A percentile compares a stretch with the other conserved stretches of the same genome.
phyloP scores from a whole-genome alignment of 2,329 filamentous ascomycete species.

The Pseudocercospora eumusae region DNA sequence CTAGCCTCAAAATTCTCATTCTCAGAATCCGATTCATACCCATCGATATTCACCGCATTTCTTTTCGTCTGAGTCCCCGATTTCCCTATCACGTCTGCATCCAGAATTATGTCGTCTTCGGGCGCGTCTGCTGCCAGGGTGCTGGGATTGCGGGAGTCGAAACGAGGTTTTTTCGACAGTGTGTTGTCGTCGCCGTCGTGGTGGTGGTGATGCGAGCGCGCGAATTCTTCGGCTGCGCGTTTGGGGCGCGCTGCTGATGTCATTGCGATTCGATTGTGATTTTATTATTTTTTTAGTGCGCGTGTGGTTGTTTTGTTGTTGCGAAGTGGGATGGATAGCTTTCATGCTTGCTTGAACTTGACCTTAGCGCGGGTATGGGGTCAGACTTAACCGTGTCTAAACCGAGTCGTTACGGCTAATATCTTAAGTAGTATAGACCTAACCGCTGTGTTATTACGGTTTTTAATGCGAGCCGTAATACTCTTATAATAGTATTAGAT shows the following conservation, averaged over 20 bases:
- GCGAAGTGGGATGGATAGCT: neutral
- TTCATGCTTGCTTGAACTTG: no score
- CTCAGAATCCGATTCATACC: conserved; percentile 90
- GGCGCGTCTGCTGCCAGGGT: conserved; percentile 80
- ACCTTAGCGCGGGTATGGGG: no score
- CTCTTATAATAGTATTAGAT: no score
- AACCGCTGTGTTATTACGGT: no score
- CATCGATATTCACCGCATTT: conserved; percentile 92
- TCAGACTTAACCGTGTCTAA: no score
- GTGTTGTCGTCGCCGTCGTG: conserved; percentile 73
- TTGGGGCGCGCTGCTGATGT: conserved; percentile 68
- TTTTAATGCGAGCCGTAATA: no score
- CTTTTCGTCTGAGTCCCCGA: conserved; percentile 75
- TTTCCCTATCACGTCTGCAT: conserved; percentile 87
- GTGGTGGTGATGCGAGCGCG: conserved; percentile 68
- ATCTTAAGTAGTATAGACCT: no score
- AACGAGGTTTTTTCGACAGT: conserved; percentile 80
- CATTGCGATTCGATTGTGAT: neutral
- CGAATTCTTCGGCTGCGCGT: conserved; percentile 78
- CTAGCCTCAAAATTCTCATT: conserved; percentile 85
- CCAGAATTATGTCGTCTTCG: conserved; percentile 72
- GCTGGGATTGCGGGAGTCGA: conserved; percentile 92
- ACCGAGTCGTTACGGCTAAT: no score
- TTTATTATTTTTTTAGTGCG: neutral
- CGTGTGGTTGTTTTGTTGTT: neutral